Evolutionary conservation across 2,329 filamentous ascomycete genomes (phyloP).

Genomic region (Monilinia laxa): DNA sequence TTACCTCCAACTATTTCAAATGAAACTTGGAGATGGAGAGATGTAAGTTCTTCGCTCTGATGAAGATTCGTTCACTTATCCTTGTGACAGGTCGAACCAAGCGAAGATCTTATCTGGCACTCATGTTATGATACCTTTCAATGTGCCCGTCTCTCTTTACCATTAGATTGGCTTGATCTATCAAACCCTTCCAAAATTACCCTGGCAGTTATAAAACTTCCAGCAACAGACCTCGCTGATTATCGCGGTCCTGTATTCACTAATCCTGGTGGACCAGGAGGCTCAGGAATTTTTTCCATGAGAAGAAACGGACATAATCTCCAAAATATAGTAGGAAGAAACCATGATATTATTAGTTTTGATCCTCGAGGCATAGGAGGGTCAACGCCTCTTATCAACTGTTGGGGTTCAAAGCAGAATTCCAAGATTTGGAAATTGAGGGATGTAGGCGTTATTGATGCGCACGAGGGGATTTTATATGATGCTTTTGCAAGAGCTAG

Average conservation of each 20-base stretch:
- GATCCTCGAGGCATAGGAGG: constrained; percentile 51
- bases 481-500: constrained; percentile 48
- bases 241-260: constrained; percentile 33
- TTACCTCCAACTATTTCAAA: not conserved
- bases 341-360: constrained; percentile 53
- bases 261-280: constrained; percentile 48
- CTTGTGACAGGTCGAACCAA: not conserved
- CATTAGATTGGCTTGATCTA: constrained; percentile 33
- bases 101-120: constrained; percentile 32
- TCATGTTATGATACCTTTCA: constrained; percentile 32
- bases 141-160: constrained; percentile 36
- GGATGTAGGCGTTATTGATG: constrained; percentile 47
- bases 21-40: not conserved
- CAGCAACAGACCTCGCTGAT: constrained; percentile 29
- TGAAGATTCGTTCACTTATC: not conserved
- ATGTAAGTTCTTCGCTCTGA: not conserved
- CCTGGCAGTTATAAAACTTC: constrained; percentile 30
- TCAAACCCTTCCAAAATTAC: constrained; percentile 26
- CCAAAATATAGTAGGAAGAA: constrained; percentile 47
- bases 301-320: constrained; percentile 36
- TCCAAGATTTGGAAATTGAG: constrained; percentile 48
- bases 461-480: constrained; percentile 48
- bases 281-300: constrained; percentile 43
- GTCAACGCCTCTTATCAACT: constrained; percentile 50
- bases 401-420: constrained; percentile 48